Conservation (phyloP, 352 stramenopile species). For the Thraustochytrium sp. region DNA sequence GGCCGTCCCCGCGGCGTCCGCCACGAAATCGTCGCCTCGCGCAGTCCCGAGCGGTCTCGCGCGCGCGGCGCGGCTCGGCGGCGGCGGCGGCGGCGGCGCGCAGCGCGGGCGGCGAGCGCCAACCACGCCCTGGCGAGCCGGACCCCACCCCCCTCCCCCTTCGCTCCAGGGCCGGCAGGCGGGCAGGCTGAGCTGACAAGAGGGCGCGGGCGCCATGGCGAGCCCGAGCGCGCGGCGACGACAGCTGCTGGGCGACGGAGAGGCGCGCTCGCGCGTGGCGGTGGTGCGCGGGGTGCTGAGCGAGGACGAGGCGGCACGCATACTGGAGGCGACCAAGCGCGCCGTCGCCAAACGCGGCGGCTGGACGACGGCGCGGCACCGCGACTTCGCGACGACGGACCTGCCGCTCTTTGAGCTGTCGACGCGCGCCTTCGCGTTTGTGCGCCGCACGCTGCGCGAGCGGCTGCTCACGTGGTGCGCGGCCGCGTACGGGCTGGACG, state of each 20-base stretch:
- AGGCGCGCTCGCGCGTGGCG: background rate
- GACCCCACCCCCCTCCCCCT: too few species aligned
- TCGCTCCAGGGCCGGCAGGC: too few species aligned
- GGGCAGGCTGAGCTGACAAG: too few species aligned
- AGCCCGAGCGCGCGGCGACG: background rate
- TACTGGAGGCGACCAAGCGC: conserved; percentile 55
- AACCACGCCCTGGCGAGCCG: background rate
- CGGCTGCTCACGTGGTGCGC: conserved; percentile 62
- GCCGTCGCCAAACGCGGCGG: conserved; percentile 53
- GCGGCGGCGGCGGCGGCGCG: too few species aligned
- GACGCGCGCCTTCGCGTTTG: background rate
- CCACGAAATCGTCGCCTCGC: too few species aligned
- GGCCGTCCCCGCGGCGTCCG: too few species aligned
- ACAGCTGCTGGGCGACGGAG: background rate
- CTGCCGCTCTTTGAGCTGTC: conserved; percentile 59
- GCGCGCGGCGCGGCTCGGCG: too few species aligned
- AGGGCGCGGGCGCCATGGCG: too few species aligned
- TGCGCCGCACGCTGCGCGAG: conserved; percentile 25
- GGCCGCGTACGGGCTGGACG: conserved; percentile 55
- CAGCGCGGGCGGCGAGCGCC: background rate
- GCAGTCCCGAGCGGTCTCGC: too few species aligned
- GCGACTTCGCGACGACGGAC: conserved; percentile 72
- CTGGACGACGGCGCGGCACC: conserved; percentile 69
- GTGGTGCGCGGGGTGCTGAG: background rate
- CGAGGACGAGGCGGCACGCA: conserved; percentile 54